Evolutionary conservation across 164 flowering plant genomes (phyloP).

Genomic region (Euptelea pleiosperma): DNA sequence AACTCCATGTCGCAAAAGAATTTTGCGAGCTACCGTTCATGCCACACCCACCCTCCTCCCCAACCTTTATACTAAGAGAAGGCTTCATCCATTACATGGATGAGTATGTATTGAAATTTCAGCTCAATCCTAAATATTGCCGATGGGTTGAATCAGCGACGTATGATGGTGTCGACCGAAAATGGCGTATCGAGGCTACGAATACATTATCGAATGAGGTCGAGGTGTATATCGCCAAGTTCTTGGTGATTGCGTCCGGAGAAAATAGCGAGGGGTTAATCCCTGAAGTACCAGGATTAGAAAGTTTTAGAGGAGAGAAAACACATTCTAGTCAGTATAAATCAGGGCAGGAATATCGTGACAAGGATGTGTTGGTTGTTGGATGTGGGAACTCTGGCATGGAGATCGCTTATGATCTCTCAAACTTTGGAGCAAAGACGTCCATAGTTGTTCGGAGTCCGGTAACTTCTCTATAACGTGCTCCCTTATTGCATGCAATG

Average conservation of each 20-base stretch:
- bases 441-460: conserved; percentile 9
- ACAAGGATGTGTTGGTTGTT: conserved; percentile 13
- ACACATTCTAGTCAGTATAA: conserved; percentile 7
- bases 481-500: too few relatives aligned
- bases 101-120: conserved; percentile 1
- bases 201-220: not conserved
- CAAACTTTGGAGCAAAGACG: not conserved
- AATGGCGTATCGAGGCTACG: conserved; percentile 6
- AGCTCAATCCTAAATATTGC: conserved; percentile 2
- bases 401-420: conserved; percentile 18
- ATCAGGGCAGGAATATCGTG: not conserved
- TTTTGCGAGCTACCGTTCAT: conserved; percentile 23
- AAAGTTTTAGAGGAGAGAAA: conserved; percentile 5
- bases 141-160: conserved; percentile 10
- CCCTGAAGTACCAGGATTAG: conserved; percentile 4
- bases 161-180: not conserved
- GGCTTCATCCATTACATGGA: conserved; percentile 21
- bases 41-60: conserved; percentile 12
- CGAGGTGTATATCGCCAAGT: not conserved
- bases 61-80: conserved; percentile 12
- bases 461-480: not conserved
- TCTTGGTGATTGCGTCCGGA: conserved; percentile 9
- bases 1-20: conserved; percentile 23
- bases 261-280: conserved; percentile 9
- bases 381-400: conserved; percentile 18